phyloP scores from a whole-genome alignment of 495 filamentous ascomycete species.

The Hyaloscypha hepaticicola region DNA sequence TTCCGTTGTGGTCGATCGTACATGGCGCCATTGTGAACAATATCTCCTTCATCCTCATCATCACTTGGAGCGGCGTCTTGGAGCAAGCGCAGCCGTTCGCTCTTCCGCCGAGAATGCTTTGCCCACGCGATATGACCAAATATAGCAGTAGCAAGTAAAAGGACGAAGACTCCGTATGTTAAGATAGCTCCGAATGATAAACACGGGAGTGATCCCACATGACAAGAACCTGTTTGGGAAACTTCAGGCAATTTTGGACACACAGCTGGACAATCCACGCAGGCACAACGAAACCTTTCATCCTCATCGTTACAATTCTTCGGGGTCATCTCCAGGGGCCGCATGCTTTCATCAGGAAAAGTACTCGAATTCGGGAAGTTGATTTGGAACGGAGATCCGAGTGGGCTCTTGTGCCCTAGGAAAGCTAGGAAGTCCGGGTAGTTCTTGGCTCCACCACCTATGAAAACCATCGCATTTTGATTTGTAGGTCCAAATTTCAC shows the following conservation, averaged over 20 bases:
- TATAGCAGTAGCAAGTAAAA: constrained; percentile 61
- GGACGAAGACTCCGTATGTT: constrained; percentile 73
- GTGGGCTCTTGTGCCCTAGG: constrained; percentile 81
- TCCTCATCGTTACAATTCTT: constrained; percentile 89
- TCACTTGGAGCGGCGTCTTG: constrained; percentile 82
- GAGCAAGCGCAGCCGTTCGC: constrained; percentile 78
- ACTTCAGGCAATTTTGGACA: constrained; percentile 80
- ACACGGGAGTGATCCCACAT: constrained; percentile 84
- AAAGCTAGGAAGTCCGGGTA: constrained; percentile 83
- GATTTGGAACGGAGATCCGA: constrained; percentile 96
- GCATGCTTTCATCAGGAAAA: constrained; percentile 62
- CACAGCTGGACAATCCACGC: constrained; percentile 83
- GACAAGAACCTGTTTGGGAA: constrained; percentile 63
- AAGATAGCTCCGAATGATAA: constrained; percentile 89
- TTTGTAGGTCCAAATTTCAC: constrained; percentile 96
- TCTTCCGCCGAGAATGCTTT: constrained; percentile 68
- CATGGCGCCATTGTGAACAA: constrained; percentile 68
- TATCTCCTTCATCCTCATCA: constrained; percentile 84
- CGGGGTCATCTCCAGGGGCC: constrained; percentile 59
- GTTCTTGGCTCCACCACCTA: constrained; percentile 92
- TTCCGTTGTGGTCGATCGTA: constrained; percentile 66
- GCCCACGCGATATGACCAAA: constrained; percentile 73
- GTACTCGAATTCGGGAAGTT: constrained; percentile 70
- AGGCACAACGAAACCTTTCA: constrained; percentile 82
- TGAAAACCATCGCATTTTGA: constrained; percentile 87